These are phyloP conservation scores for Lipomyces yarrowii DNA, from an alignment of 1,139 yeast species.

Conservation along the genomic window DNA sequence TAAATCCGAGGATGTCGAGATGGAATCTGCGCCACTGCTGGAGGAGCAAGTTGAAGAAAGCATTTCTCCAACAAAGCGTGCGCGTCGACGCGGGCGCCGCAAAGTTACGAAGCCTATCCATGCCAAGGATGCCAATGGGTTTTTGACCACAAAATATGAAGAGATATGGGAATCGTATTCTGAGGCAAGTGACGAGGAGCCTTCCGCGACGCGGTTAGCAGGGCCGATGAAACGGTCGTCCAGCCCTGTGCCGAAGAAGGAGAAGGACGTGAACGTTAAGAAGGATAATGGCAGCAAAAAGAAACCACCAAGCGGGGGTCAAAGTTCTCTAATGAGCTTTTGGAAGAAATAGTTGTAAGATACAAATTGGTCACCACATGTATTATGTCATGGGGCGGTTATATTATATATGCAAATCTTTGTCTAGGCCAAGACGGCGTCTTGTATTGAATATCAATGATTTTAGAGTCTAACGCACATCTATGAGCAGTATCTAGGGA, in stretches of 20 bases:
- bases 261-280: constrained; percentile 1
- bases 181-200: constrained; percentile 10
- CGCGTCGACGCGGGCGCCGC: constrained; percentile 17
- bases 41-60: not conserved
- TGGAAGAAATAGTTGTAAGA: constrained; percentile 14
- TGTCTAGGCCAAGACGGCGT: not conserved
- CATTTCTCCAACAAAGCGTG: not conserved
- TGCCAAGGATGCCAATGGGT: constrained; percentile 19
- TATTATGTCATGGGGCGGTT: not conserved
- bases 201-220: not conserved
- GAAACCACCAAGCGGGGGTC: constrained; percentile 7
- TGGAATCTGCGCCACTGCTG: not conserved
- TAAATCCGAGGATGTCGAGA: not conserved
- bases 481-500: constrained; percentile 51
- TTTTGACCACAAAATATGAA: constrained; percentile 8
- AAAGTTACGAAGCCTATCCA: constrained; percentile 16
- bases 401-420: not conserved
- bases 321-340: constrained; percentile 22
- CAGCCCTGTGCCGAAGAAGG: constrained; percentile 1
- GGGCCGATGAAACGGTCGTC: not conserved
- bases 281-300: constrained; percentile 7
- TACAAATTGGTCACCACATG: not conserved
- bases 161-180: constrained; percentile 21
- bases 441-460: not conserved
- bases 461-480: not conserved